These are phyloP conservation scores for Petunia hybrid DNA, from an alignment of 305 asterid genomes.

Conservation along the genomic window DNA sequence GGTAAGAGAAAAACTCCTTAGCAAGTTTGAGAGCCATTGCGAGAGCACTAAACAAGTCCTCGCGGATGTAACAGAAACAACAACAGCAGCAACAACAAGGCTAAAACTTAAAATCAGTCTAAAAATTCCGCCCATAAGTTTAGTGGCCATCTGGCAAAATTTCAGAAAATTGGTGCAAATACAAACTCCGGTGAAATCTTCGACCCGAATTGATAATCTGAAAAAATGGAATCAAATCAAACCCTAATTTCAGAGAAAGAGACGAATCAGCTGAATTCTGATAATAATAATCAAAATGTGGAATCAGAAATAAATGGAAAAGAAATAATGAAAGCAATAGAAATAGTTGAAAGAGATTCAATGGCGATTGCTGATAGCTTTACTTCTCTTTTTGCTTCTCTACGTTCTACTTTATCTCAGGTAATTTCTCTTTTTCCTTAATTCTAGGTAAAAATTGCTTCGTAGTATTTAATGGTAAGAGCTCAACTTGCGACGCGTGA, in stretches of 20 bases:
- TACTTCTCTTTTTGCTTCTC: slow-evolving; percentile 79
- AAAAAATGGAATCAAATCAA: background rate
- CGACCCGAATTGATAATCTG: slow-evolving; percentile 15
- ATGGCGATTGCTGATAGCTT: slow-evolving; percentile 83
- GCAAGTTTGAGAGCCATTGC: no score
- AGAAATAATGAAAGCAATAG: slow-evolving; percentile 77
- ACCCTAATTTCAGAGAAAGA: background rate
- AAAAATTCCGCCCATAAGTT: no score
- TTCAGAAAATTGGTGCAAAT: no score
- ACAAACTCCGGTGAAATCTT: background rate
- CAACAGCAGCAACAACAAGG: no score
- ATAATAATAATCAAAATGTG: background rate
- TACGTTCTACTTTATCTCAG: slow-evolving; percentile 79
- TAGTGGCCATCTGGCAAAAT: no score
- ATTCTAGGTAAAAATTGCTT: no score
- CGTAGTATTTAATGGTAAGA: no score
- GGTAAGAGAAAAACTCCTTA: no score
- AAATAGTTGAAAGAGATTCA: slow-evolving; percentile 84
- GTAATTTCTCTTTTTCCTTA: slow-evolving; percentile 35
- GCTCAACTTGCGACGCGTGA: no score
- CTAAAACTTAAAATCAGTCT: no score
- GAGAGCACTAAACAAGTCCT: no score
- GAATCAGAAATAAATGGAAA: slow-evolving; percentile 40
- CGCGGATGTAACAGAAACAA: no score
- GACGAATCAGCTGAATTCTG: background rate